A percentile compares a stretch with the other conserved stretches of the same genome.
Conservation (phyloP, 2,329 filamentous ascomycete species). For the Alternaria tenuissima region DNA sequence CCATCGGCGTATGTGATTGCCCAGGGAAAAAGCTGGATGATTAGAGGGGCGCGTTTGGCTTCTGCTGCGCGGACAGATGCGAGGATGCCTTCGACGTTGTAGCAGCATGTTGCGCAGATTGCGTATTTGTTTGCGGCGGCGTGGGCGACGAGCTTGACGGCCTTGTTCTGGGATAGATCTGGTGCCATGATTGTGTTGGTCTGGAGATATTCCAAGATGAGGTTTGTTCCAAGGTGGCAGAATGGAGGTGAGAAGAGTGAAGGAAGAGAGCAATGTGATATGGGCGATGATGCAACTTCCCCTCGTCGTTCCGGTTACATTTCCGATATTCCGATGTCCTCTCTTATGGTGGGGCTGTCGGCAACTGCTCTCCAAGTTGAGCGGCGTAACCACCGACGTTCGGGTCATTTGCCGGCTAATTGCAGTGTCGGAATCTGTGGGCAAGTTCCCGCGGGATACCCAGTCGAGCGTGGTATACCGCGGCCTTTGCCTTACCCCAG, state of each 20-base stretch:
- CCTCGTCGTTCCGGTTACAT: constrained; percentile 22
- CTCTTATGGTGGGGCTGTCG: constrained; percentile 20
- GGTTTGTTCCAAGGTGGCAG: not conserved
- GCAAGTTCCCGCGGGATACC: not conserved
- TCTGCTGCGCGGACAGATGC: constrained; percentile 74
- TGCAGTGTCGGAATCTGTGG: not conserved
- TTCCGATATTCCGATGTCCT: constrained; percentile 27
- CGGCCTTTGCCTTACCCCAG: constrained; percentile 6
- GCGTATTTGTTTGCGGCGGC: constrained; percentile 65
- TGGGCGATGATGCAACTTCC: constrained; percentile 10
- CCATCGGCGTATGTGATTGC: constrained; percentile 70
- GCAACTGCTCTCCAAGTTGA: constrained; percentile 16
- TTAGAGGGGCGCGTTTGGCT: constrained; percentile 70
- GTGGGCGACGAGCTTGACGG: constrained; percentile 62
- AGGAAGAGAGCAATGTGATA: not conserved
- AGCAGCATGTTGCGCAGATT: constrained; percentile 68
- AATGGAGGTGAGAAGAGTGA: not conserved
- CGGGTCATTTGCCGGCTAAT: constrained; percentile 25
- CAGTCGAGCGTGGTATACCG: constrained; percentile 1
- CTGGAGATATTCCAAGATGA: not conserved
- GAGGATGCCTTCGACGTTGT: constrained; percentile 76
- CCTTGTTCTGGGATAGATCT: constrained; percentile 57
- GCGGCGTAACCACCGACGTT: constrained; percentile 29
- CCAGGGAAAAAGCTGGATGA: constrained; percentile 80
- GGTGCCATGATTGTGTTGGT: constrained; percentile 52